phyloP scores from a whole-genome alignment of 139 green algal species.

The Chlorella sp. region DNA sequence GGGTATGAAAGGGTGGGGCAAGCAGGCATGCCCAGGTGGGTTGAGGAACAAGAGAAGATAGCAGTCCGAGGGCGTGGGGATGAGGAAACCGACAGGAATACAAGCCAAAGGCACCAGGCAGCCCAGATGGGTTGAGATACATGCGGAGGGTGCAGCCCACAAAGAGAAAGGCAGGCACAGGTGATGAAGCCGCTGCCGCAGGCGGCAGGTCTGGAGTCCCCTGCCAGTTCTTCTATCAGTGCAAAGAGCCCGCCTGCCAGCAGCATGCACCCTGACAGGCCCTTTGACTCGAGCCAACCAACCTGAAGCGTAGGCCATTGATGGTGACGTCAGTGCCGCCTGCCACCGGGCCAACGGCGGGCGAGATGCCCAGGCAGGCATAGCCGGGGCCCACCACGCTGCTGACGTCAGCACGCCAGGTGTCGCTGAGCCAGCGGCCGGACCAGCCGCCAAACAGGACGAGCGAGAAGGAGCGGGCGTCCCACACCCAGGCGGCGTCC shows the following conservation, averaged over 20 bases:
- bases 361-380: constrained; percentile 76
- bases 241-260: not conserved
- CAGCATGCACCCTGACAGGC: not conserved
- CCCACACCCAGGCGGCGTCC: constrained; percentile 85
- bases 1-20: not conserved
- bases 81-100: too few relatives aligned
- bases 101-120: too few relatives aligned
- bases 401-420: constrained; percentile 79
- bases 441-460: constrained; percentile 89
- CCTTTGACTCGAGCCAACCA: not conserved
- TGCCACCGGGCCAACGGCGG: constrained; percentile 83
- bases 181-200: not conserved
- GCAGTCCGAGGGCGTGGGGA: too few relatives aligned
- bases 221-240: not conserved
- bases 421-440: constrained; percentile 89
- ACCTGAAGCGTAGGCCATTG: constrained; percentile 81
- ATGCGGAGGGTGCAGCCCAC: too few relatives aligned
- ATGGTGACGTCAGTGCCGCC: constrained; percentile 81
- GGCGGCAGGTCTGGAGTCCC: not conserved
- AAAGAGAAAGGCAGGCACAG: not conserved
- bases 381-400: constrained; percentile 92
- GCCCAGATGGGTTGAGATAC: too few relatives aligned
- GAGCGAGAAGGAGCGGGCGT: constrained; percentile 78
- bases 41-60: not conserved
- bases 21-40: not conserved